Base-by-base conservation (phyloP, 768 basidiomycete species). In the Tricholoma hemisulphureum region DNA sequence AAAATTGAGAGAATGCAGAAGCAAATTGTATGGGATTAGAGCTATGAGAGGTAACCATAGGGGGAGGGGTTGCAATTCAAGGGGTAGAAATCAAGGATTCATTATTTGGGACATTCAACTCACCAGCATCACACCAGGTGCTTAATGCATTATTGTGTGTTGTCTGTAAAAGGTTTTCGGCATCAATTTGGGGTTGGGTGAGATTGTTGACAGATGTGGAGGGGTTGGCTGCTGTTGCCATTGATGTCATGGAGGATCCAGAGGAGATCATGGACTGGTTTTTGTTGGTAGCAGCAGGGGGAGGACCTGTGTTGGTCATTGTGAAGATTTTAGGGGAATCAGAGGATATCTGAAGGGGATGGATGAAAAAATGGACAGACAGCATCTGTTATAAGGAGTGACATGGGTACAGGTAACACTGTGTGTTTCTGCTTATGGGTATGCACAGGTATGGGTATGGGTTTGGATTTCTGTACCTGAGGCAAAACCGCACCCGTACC, bases 271-370 rank as follows among this genome's bases (percentile, higher is more conserved):
- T 26, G 26, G 53, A 26, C 20, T 37, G 11, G 14, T 21, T 18
- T 53, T 58, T 58, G 51, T 54, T 54, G 4, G 41, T 20, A 37
- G 58, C 58, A 20, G 52, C 41, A 53, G 51, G 29, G 35, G 58
- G 58, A 58, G 52, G 39, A 16, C 24, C 51, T 48, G 45, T 24
- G 23, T 23, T 28, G 23, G 53, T 49, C 58, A 58, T 58, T 37
- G 24, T 39, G 53, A 54, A 21, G 18, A 11, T 46, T 46, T 46
- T n/a, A n/a, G n/a, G n/a, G n/a, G n/a, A n/a, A n/a, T n/a, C n/a
- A n/a, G n/a, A n/a, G n/a, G n/a, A n/a, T n/a, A n/a, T n/a, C n/a
- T n/a, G n/a, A n/a, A n/a, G n/a, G n/a, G n/a, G n/a, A n/a, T n/a
- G n/a, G n/a, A n/a, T n/a, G n/a, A n/a, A n/a, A n/a, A n/a, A n/a